phyloP scores from a whole-genome alignment of 2,329 filamentous ascomycete genomes.

The Microcyclospora pomicola region DNA sequence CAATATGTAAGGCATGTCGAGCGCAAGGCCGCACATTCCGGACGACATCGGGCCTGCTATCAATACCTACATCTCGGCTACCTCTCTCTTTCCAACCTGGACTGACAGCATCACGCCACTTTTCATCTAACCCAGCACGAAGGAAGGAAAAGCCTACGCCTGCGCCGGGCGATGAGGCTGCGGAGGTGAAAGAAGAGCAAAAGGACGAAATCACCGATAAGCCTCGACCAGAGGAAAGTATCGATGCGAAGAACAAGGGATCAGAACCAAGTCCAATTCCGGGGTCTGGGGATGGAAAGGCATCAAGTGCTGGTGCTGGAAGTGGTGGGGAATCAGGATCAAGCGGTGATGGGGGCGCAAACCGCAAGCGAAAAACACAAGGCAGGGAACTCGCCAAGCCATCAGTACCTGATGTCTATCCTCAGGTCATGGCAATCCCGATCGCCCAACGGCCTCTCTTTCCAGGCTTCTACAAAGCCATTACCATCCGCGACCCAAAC shows the following conservation, averaged over 20 bases:
- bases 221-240: conserved; percentile 12
- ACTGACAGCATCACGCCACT: conserved; percentile 18
- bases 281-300: conserved; percentile 43
- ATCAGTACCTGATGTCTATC: conserved; percentile 84
- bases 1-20: conserved; percentile 15
- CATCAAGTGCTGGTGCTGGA: conserved; percentile 44
- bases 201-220: conserved; percentile 25
- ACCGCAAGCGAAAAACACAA: conserved; percentile 58
- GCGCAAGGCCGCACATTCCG: conserved; percentile 10
- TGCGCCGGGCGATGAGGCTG: conserved; percentile 25
- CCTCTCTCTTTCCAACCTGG: background rate
- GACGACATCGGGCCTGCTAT: conserved; percentile 3
- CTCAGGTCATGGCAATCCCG: conserved; percentile 92
- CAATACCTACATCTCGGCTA: background rate
- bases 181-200: conserved; percentile 28
- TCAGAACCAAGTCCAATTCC: conserved; percentile 38
- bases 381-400: conserved; percentile 69
- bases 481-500: conserved; percentile 86
- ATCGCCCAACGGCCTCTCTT: conserved; percentile 89
- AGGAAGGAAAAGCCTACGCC: conserved; percentile 45
- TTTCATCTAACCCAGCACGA: conserved; percentile 30
- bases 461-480: conserved; percentile 96
- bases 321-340: conserved; percentile 30
- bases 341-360: conserved; percentile 27
- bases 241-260: conserved; percentile 33